Evolutionary conservation across 208 protist genomes (phyloP).

Genomic region (Crithidia thermophila): DNA sequence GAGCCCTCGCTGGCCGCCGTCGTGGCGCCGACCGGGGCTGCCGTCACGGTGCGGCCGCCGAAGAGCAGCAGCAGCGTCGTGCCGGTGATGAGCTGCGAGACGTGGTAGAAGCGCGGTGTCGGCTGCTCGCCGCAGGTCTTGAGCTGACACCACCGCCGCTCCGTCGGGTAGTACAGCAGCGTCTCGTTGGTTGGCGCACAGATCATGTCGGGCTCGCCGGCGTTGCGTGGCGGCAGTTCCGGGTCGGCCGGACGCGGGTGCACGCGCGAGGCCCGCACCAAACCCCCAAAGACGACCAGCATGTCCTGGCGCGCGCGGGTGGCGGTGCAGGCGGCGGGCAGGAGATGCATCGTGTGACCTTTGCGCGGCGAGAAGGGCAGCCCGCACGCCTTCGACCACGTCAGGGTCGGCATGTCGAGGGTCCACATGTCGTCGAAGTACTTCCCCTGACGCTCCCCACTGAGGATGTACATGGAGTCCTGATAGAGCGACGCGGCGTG

Average conservation of each 20-base stretch:
- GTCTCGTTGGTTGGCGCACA: constrained; percentile 35
- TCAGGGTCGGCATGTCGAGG: constrained; percentile 19
- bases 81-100: constrained; percentile 40
- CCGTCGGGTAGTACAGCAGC: constrained; percentile 32
- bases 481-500: constrained; percentile 43
- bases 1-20: constrained; percentile 7
- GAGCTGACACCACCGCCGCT: constrained; percentile 40
- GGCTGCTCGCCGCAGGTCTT: constrained; percentile 40
- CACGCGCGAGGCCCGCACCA: constrained; percentile 22
- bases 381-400: constrained; percentile 27
- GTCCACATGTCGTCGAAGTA: constrained; percentile 54
- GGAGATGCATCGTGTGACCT: constrained; percentile 51
- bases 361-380: constrained; percentile 51
- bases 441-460: constrained; percentile 36
- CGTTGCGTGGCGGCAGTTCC: constrained; percentile 18
- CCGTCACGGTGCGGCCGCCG: constrained; percentile 38
- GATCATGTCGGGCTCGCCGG: constrained; percentile 22
- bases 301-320: constrained; percentile 36
- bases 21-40: neutral
- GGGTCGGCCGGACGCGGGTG: constrained; percentile 31
- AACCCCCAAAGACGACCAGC: constrained; percentile 53
- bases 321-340: constrained; percentile 36
- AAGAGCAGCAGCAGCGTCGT: constrained; percentile 60
- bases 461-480: constrained; percentile 50
- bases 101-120: constrained; percentile 49